A percentile compares a stretch with the other conserved stretches of the same genome.
phyloP scores from a whole-genome alignment of 2,329 filamentous ascomycete genomes.

The Cyphellophora europaea region DNA sequence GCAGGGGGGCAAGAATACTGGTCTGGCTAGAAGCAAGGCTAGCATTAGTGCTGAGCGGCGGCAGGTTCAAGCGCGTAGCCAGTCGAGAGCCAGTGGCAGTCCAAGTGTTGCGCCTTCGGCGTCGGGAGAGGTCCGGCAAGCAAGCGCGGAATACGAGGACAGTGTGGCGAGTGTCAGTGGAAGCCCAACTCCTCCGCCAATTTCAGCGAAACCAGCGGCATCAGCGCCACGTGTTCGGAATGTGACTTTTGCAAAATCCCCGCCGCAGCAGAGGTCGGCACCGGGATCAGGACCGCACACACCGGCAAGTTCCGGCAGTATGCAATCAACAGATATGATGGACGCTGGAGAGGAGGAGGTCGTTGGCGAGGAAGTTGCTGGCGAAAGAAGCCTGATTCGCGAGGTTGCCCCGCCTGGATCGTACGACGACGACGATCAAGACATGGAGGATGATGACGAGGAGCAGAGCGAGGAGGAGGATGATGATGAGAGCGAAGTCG shows the following conservation, averaged over 20 bases:
- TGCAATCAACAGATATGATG: background rate
- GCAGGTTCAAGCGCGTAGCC: background rate
- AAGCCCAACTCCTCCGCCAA: background rate
- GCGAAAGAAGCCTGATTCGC: background rate
- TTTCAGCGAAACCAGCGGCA: background rate
- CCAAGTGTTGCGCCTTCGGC: background rate
- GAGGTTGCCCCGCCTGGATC: background rate
- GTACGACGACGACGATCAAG: conserved; percentile 5
- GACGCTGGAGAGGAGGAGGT: background rate
- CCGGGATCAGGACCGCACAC: background rate
- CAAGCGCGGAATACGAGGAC: background rate
- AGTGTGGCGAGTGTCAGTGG: background rate
- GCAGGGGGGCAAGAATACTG: conserved; percentile 3
- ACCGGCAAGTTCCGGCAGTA: background rate
- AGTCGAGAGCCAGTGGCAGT: conserved; percentile 1
- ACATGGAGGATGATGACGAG: conserved; percentile 7
- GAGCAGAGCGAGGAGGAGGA: conserved; percentile 8
- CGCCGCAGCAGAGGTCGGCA: background rate
- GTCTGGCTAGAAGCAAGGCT: conserved; percentile 1
- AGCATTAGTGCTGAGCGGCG: conserved; percentile 4
- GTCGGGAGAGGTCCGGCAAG: background rate
- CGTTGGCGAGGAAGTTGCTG: background rate
- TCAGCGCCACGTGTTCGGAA: background rate
- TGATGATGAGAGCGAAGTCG: conserved; percentile 5
- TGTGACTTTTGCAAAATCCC: background rate